A percentile compares a stretch with the other conserved stretches of the same genome.
Evolutionary conservation across 768 basidiomycete species (phyloP).

Genomic region (Tephrocybe sp.): DNA sequence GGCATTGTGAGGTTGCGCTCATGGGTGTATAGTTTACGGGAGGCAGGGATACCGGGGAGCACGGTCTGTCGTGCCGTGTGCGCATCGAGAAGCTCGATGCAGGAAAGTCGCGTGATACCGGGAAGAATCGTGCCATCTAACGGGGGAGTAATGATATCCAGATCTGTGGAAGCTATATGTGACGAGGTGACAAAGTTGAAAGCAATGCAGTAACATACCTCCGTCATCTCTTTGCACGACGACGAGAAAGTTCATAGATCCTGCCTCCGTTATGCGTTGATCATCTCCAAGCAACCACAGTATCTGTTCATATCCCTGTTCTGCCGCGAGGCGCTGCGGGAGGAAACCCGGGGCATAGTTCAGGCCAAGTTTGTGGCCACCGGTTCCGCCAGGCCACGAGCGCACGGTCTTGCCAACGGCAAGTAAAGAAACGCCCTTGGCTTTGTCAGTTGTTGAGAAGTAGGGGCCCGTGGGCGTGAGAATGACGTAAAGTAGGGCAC

Average conservation of each 20-base stretch:
- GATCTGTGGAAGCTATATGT: constrained; percentile 38
- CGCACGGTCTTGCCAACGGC: constrained; percentile 40
- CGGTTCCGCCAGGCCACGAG: constrained; percentile 66
- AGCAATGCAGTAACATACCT: constrained; percentile 30
- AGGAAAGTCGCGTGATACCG: constrained; percentile 85
- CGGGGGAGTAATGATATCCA: constrained; percentile 81
- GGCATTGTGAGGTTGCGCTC: constrained; percentile 63
- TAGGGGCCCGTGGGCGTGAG: constrained; percentile 74
- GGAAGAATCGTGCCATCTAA: constrained; percentile 88
- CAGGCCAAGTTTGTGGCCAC: constrained; percentile 73
- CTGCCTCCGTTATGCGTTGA: constrained; percentile 52
- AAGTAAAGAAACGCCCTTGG: constrained; percentile 51
- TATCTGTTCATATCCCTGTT: constrained; percentile 73
- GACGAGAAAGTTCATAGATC: constrained; percentile 83
- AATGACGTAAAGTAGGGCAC: constrained; percentile 77
- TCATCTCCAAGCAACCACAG: constrained; percentile 74
- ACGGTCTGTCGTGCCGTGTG: constrained; percentile 49
- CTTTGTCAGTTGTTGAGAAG: constrained; percentile 52
- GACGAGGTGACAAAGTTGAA: not conserved
- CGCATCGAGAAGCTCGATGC: constrained; percentile 60
- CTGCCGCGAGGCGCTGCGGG: constrained; percentile 64
- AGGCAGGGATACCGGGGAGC: constrained; percentile 41
- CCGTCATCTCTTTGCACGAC: constrained; percentile 62
- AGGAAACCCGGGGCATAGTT: constrained; percentile 65
- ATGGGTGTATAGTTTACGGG: constrained; percentile 39